Conservation (phyloP, 768 basidiomycete species). For the Pisolithus sp. region DNA sequence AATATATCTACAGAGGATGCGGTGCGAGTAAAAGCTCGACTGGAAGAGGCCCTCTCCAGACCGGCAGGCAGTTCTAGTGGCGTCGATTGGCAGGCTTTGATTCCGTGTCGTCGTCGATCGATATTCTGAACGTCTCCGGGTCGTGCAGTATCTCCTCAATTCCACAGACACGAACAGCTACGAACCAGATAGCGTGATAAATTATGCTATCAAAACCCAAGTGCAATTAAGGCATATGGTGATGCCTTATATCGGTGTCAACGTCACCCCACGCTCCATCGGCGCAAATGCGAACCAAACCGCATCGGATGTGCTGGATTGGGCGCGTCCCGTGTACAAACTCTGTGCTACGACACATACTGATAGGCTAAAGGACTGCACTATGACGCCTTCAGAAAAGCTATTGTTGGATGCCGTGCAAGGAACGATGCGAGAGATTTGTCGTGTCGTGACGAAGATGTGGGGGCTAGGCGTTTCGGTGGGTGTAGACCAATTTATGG, state of each 20-base stretch:
- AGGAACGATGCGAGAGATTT: conserved; percentile 12
- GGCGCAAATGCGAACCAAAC: no score
- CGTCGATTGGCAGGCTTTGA: conserved; percentile 38
- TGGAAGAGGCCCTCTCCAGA: conserved; percentile 3
- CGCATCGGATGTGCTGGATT: no score
- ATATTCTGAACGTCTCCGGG: conserved; percentile 36
- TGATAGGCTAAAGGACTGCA: no score
- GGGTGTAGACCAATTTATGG: background rate
- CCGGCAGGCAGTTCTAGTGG: conserved; percentile 17
- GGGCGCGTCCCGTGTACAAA: no score
- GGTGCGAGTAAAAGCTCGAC: background rate
- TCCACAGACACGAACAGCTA: background rate
- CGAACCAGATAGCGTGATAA: conserved; percentile 7
- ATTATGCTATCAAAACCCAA: conserved; percentile 4
- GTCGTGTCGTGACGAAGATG: conserved; percentile 13
- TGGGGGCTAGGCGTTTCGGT: conserved; percentile 13
- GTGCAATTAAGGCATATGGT: conserved; percentile 18
- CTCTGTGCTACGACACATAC: no score
- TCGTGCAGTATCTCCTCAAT: conserved; percentile 33
- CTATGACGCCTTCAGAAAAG: no score
- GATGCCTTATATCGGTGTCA: conserved; percentile 6
- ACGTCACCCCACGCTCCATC: background rate
- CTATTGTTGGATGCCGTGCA: no score
- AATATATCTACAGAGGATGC: conserved; percentile 11
- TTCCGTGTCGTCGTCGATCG: conserved; percentile 35